Evolutionary conservation across 495 filamentous ascomycete species (phyloP), one percentile per base, ranked within the genome.

Genomic region (Penicillium cinerascens): DNA sequence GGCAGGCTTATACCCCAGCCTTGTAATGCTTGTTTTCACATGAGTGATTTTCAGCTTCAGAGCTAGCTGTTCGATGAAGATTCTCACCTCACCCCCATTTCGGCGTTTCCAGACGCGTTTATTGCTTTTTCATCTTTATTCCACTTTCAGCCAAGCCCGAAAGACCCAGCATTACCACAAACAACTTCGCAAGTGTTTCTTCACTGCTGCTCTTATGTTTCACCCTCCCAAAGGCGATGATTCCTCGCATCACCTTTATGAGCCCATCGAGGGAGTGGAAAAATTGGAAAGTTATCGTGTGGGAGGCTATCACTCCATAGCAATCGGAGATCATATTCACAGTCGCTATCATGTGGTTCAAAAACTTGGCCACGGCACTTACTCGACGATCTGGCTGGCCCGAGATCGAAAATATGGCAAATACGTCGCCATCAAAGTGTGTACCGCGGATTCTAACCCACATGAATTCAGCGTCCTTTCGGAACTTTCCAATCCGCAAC

Each of bases 391-490:
- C 4, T 73, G 64, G 69, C 60, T 73, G 6, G 65, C 59, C 22
- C 52, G 51, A 26, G 68, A 73, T 55, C 49, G 54, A 39, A 42
- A 48, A 54, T 38, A 1, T 33, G 44, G 61, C 35, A 61, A 51
- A 56, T 68, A 65, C 44, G 62, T 73, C 38, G 69, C 68, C 27
- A 8, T 70, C 2, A 70, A 73, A 66, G 47, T 72, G 25, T 61
- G 56, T 39, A 68, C 58, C 16, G 68, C 58, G 49, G 41, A 68
- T 39, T 50, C 66, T 15, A 63, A 60, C 33, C 51, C 59, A 52
- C 49, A 51, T 9, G 64, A 72, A 52, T 44, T 49, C 43, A 45
- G 63, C 11, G 20, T 39, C 42, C 51, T n/a, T n/a, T 27, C 9
- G 22, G 33, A 44, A 1, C 40, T 18, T 27, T 47, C 23, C 52